Conservation (phyloP, 2,329 filamentous ascomycete genomes). For the Aspergillus pseudoglaucus region DNA sequence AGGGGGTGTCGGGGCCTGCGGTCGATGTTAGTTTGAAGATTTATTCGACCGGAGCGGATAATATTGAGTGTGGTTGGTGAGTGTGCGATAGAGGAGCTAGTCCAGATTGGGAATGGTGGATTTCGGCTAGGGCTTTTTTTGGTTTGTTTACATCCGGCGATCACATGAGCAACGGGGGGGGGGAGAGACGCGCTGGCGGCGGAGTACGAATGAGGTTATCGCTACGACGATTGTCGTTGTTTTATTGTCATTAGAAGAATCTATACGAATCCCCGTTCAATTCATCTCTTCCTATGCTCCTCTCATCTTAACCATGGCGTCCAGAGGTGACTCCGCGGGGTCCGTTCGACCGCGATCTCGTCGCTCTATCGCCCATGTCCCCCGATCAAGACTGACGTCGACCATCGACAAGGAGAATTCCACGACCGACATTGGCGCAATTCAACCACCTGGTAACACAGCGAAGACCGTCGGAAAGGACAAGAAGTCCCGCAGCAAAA, state of each 20-base stretch:
- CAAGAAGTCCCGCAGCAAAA: slow-evolving; percentile 84
- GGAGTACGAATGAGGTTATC: slow-evolving; percentile 5
- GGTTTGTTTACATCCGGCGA: slow-evolving; percentile 36
- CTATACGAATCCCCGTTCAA: neutral
- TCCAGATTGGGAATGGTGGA: slow-evolving; percentile 20
- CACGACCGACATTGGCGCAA: slow-evolving; percentile 57
- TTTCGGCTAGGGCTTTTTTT: slow-evolving; percentile 37
- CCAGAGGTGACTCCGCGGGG: slow-evolving; percentile 28
- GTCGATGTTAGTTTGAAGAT: slow-evolving; percentile 35
- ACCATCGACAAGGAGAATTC: slow-evolving; percentile 70
- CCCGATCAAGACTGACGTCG: slow-evolving; percentile 42
- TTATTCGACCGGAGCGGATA: slow-evolving; percentile 29
- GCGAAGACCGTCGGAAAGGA: slow-evolving; percentile 36
- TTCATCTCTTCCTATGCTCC: neutral
- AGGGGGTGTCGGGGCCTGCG: slow-evolving; percentile 26
- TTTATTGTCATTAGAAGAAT: neutral
- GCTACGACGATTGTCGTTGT: neutral
- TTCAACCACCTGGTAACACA: slow-evolving; percentile 19
- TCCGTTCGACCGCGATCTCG: slow-evolving; percentile 43
- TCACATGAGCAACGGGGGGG: slow-evolving; percentile 21
- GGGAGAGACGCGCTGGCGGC: slow-evolving; percentile 23
- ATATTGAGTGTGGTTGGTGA: slow-evolving; percentile 25
- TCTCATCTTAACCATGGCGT: slow-evolving; percentile 22
- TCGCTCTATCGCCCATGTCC: slow-evolving; percentile 64
- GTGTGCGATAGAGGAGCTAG: slow-evolving; percentile 29